Evolutionary conservation across 202 grass and related monocot species (phyloP), one percentile per base, ranked within the genome.

Genomic region (Saccharum hybrid): DNA sequence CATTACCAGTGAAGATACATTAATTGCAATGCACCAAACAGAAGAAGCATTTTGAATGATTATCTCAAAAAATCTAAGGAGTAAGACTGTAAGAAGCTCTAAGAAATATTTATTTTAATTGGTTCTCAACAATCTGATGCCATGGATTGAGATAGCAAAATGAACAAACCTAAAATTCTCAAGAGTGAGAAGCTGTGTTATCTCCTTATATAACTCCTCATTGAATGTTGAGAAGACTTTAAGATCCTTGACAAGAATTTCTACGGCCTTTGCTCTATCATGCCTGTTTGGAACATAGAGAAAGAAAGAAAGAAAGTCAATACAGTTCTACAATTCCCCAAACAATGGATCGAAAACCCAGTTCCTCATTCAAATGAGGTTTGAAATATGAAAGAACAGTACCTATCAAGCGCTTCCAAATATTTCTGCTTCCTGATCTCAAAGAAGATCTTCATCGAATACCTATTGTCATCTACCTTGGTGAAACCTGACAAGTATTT

Each of bases 401-500:
- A 98, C 96, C 82, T 96, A 81, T 99, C 96, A 76, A 99, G 89
- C 2, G 93, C 93, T 88, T 99, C 96, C 72, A 99, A 76, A 90
- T 99, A 99, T 69, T 99, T 99, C 86, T 99, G 96, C 66, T 99
- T 99, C 76, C 96, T 96, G 76, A 99, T 94, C 88, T 96, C 96
- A 80, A 99, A 99, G 84, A 99, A 99, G 59, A 99, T 99, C 88
- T 99, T 99, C 96, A 99, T 99, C 1, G 96, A 99, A 77, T 96
- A 99, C 68, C 93, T 88, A 91, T 99, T 99, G 82, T 99, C 96
- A 59, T 99, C 96, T 63, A 99, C 91, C 82, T 99, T 96, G 71
- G 96, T 99, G 81, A 96, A 99, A 54, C 96, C 96, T 62, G 96
- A 99, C 51, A 99, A 88, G 82, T 99, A 99, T 66, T 77, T 99